Evolutionary conservation across 1,139 yeast species (phyloP).

Genomic region (Geotrichum citri-aurantii): DNA sequence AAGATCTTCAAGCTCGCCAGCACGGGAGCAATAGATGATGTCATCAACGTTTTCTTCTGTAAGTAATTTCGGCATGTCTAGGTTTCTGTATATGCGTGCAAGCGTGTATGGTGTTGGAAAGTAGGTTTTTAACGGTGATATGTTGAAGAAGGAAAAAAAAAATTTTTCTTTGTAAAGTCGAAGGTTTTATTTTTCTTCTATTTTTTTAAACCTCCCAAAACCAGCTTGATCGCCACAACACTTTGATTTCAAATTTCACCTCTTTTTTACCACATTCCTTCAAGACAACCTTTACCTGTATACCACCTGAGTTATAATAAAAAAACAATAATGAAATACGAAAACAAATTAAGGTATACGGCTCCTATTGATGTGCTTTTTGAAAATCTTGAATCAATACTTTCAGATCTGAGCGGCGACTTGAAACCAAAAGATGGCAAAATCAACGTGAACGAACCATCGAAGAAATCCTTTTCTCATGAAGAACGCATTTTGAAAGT

Average conservation of each 20-base stretch:
- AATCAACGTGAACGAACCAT: neutral
- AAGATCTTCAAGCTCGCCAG: constrained; percentile 74
- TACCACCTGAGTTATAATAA: neutral
- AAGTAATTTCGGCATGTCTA: constrained; percentile 18
- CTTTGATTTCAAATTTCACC: neutral
- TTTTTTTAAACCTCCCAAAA: neutral
- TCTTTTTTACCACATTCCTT: neutral
- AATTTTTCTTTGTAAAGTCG: neutral
- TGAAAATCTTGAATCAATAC: constrained; percentile 6
- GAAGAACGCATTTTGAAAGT: constrained; percentile 1
- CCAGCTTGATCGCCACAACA: neutral
- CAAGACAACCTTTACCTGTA: neutral
- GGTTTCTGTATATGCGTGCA: neutral
- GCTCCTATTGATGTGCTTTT: constrained; percentile 15
- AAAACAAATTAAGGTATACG: constrained; percentile 14
- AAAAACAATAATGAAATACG: constrained; percentile 10
- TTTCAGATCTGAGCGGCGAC: neutral
- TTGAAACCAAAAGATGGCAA: constrained; percentile 6
- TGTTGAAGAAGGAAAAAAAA: neutral
- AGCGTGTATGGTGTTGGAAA: neutral
- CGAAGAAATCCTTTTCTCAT: neutral
- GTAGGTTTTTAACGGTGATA: neutral
- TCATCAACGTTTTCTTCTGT: constrained; percentile 71
- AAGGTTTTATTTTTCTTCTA: neutral
- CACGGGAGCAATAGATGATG: constrained; percentile 75